Conservation (phyloP, 2,329 filamentous ascomycete species). For the Amauroascus niger region DNA sequence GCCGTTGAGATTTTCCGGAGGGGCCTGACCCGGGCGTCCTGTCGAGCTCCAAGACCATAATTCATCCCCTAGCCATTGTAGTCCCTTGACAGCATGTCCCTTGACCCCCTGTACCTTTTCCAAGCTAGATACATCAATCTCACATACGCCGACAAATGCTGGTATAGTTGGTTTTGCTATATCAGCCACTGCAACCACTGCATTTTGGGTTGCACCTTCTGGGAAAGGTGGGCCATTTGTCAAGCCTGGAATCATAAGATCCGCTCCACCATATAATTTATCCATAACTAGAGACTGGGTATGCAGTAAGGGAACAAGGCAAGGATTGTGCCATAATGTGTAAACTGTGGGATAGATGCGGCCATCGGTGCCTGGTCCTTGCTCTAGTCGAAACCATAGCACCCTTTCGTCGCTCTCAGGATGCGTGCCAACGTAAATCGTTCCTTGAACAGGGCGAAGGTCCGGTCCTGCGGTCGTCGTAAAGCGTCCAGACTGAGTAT, state of each 20-base stretch:
- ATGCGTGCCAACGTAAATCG: conserved; percentile 54
- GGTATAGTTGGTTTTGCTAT: conserved; percentile 52
- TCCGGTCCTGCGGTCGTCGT: conserved; percentile 56
- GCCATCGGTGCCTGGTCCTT: conserved; percentile 37
- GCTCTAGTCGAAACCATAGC: conserved; percentile 55
- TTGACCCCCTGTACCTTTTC: conserved; percentile 49
- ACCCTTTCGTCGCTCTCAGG: conserved; percentile 49
- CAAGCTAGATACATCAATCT: conserved; percentile 51
- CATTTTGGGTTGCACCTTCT: conserved; percentile 47
- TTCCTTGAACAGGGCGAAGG: conserved; percentile 52
- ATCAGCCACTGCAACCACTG: conserved; percentile 55
- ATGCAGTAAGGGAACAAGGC: conserved; percentile 53
- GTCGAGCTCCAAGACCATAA: conserved; percentile 54
- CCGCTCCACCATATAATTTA: conserved; percentile 55
- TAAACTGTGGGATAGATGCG: conserved; percentile 47
- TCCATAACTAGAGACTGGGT: conserved; percentile 50
- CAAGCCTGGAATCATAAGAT: conserved; percentile 60
- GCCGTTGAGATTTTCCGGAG: conserved; percentile 46
- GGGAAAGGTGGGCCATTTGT: conserved; percentile 57
- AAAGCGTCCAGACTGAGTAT: conserved; percentile 53
- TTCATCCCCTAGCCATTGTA: conserved; percentile 62
- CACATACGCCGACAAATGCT: conserved; percentile 54
- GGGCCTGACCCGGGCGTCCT: conserved; percentile 43
- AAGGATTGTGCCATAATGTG: conserved; percentile 55
- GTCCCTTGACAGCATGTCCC: conserved; percentile 54